Conservation (phyloP, 768 basidiomycete genomes). For the Daedaleopsis sinensis region DNA sequence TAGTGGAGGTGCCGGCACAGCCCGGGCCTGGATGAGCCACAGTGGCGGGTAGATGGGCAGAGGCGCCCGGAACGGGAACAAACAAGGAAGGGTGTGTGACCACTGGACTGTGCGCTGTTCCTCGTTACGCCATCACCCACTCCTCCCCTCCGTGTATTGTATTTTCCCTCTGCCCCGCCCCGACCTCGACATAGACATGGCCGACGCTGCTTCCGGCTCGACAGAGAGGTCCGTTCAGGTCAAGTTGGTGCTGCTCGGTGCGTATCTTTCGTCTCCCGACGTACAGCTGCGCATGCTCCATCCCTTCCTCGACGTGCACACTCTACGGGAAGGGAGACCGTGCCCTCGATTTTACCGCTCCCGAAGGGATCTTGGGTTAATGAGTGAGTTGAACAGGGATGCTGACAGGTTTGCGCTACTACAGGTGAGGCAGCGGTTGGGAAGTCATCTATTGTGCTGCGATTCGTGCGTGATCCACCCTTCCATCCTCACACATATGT, state of each 20-base stretch:
- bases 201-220: slow-evolving; percentile 73
- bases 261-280: slow-evolving; percentile 26
- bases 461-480: slow-evolving; percentile 70
- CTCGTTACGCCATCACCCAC: slow-evolving; percentile 27
- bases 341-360: too few species aligned
- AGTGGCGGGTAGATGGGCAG: slow-evolving; percentile 1
- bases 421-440: slow-evolving; percentile 97
- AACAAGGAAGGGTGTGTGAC: slow-evolving; percentile 19
- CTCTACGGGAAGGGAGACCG: background rate
- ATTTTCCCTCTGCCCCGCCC: slow-evolving; percentile 11
- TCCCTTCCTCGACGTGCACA: background rate
- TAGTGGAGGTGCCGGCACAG: background rate
- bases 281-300: slow-evolving; percentile 4
- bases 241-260: slow-evolving; percentile 95
- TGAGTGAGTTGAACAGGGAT: background rate
- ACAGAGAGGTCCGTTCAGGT: slow-evolving; percentile 94
- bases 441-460: slow-evolving; percentile 97
- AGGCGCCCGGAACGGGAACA: slow-evolving; percentile 20
- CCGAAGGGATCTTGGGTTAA: too few species aligned
- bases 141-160: slow-evolving; percentile 24
- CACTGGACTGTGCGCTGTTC: slow-evolving; percentile 20
- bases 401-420: slow-evolving; percentile 1
- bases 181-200: slow-evolving; percentile 46
- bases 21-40: background rate
- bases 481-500: background rate